Evolutionary conservation across 371 early-diverging fungal species (phyloP), one percentile per base, ranked within the genome.

Genomic region (Mucor racemosus): DNA sequence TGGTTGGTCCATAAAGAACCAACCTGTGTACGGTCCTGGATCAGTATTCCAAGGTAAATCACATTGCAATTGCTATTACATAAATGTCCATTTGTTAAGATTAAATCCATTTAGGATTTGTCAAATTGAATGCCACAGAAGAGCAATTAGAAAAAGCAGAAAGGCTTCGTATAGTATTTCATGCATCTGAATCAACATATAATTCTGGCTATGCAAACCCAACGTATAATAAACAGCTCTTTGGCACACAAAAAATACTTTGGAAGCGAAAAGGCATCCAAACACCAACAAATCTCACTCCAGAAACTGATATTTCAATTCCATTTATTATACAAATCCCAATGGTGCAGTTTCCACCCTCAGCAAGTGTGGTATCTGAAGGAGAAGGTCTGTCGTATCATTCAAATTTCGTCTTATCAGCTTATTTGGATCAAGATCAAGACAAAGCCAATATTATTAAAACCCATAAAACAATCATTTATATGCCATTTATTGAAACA

Each of bases 11-110:
- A 54, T 69, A 17, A 59, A 60, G 14, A 56, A 65, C 21, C 31
- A 42, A 42, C 60, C 64, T 31, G 62, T 69, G 4, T 72, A 68
- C 31, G 69, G 64, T 9, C 64, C 73, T 41, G 73, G 73, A 40
- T 72, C 73, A 14, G 73, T 65, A n/a, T 75, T 75, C 56, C 66
- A 72, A 60, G 75, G 75, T 62, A 56, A 56, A 1, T 57, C 26
- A 57, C 19, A 5, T 8, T 57, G 19, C 57, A 26, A 57, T 36
- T 15, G 36, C 38, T 38, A 54, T 46, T 4, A 7, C 17, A 26
- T 26, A 26, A 26, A 17, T 3, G 17, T 8, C 17, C 46, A 17
- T 46, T 21, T 40, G 13, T 41, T 40, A 7, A 58, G 5, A n/a
- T 3, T 15, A n/a, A 19, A 26, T 17, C 34, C n/a, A 17, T 10